Conservation (phyloP, 495 filamentous ascomycete genomes). For the Annulohypoxylon stygium region DNA sequence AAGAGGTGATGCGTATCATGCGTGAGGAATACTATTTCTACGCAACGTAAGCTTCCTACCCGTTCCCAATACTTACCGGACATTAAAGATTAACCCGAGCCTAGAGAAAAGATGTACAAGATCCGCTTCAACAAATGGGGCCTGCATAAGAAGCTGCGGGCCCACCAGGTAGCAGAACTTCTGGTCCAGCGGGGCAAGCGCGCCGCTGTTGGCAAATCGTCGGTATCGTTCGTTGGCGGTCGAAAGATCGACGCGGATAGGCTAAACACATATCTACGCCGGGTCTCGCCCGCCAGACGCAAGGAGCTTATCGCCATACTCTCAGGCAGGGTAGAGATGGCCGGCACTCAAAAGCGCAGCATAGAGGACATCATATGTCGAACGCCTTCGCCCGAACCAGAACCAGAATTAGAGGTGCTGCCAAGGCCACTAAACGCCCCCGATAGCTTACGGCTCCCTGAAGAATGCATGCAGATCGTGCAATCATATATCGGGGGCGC, state of each 20-base stretch:
- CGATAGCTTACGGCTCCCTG: constrained; percentile 40
- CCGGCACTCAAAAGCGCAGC: constrained; percentile 24
- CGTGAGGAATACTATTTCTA: constrained; percentile 45
- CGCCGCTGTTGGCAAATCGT: constrained; percentile 49
- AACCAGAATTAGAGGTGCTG: constrained; percentile 8
- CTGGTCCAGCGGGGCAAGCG: constrained; percentile 35
- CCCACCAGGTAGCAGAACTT: constrained; percentile 42
- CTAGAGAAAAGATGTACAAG: constrained; percentile 46
- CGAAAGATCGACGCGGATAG: constrained; percentile 57
- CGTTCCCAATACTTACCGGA: neutral
- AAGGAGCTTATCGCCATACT: constrained; percentile 33
- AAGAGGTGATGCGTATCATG: constrained; percentile 48
- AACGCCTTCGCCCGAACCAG: constrained; percentile 41
- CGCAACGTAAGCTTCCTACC: constrained; percentile 41
- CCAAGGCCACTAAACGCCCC: constrained; percentile 37
- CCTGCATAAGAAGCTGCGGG: constrained; percentile 42
- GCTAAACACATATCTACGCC: constrained; percentile 48
- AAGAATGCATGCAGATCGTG: constrained; percentile 47
- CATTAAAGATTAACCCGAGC: constrained; percentile 16
- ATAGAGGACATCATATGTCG: constrained; percentile 43
- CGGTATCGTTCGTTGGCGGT: constrained; percentile 62
- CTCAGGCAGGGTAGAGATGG: constrained; percentile 6
- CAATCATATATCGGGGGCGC: constrained; percentile 39
- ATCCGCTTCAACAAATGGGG: constrained; percentile 47
- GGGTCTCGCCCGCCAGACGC: constrained; percentile 33